Conservation (phyloP, 306 rosid species). For the Trichosanthes truncata region DNA sequence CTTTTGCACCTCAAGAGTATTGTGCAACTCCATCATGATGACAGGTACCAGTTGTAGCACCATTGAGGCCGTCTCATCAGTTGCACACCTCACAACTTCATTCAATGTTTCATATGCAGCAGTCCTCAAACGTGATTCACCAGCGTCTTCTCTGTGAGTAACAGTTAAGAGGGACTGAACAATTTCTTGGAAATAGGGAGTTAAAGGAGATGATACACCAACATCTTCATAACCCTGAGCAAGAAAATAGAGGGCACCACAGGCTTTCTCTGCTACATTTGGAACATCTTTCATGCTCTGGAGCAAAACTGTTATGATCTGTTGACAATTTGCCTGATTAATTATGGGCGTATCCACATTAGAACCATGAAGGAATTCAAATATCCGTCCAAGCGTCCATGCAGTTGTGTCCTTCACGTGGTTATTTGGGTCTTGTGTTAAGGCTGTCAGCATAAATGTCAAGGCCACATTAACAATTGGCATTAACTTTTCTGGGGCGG, state of each 20-base stretch:
- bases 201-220: constrained; percentile 48
- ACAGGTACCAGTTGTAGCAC: constrained; percentile 68
- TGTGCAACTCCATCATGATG: constrained; percentile 72
- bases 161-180: constrained; percentile 65
- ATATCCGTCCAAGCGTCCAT: constrained; percentile 97
- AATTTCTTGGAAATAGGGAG: constrained; percentile 74
- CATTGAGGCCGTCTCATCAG: constrained; percentile 76
- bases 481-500: constrained; percentile 78
- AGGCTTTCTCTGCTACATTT: constrained; percentile 96
- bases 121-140: constrained; percentile 84
- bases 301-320: constrained; percentile 66
- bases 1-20: constrained; percentile 66
- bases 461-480: constrained; percentile 70
- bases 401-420: constrained; percentile 95
- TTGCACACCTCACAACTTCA: constrained; percentile 90
- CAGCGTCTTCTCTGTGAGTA: constrained; percentile 84
- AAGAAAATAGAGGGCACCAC: constrained; percentile 87
- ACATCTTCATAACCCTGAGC: constrained; percentile 92
- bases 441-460: constrained; percentile 70
- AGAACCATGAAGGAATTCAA: constrained; percentile 86
- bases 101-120: constrained; percentile 91
- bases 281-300: constrained; percentile 93
- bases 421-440: constrained; percentile 69
- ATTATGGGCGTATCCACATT: constrained; percentile 69
- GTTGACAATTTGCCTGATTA: constrained; percentile 66